A percentile compares a stretch with the other conserved stretches of the same genome.
These are phyloP conservation scores for Nemania sp. DNA, from an alignment of 2,329 filamentous ascomycete genomes.

Conservation along the genomic window DNA sequence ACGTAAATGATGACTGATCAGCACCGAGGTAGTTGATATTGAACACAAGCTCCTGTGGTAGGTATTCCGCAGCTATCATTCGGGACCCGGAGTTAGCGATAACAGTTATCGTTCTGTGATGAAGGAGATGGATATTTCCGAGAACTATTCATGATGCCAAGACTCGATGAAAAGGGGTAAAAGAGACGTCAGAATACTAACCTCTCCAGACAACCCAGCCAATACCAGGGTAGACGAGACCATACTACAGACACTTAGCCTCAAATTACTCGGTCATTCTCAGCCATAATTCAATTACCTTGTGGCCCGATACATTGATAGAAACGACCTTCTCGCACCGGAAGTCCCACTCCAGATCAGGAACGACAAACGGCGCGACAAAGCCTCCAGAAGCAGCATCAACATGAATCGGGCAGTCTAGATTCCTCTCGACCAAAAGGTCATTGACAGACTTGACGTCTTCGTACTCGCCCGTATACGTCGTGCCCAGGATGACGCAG, in stretches of 20 bases:
- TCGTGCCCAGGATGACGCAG: slow-evolving; percentile 89
- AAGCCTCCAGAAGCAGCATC: slow-evolving; percentile 94
- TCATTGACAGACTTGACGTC: slow-evolving; percentile 94
- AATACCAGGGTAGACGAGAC: slow-evolving; percentile 85
- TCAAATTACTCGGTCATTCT: background rate
- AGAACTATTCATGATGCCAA: background rate
- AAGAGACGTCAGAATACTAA: slow-evolving; percentile 8
- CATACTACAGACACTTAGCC: slow-evolving; percentile 57
- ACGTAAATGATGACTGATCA: slow-evolving; percentile 92
- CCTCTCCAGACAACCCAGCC: slow-evolving; percentile 92
- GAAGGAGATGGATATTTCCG: background rate
- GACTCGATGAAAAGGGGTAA: background rate
- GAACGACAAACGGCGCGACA: slow-evolving; percentile 89
- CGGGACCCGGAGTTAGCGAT: background rate
- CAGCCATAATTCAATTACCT: slow-evolving; percentile 58
- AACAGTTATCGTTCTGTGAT: background rate
- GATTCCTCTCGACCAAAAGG: slow-evolving; percentile 76
- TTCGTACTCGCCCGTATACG: slow-evolving; percentile 96
- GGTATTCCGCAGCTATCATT: slow-evolving; percentile 71
- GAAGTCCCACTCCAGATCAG: slow-evolving; percentile 91
- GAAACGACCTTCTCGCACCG: slow-evolving; percentile 87
- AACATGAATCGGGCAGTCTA: slow-evolving; percentile 91
- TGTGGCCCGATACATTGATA: slow-evolving; percentile 95
- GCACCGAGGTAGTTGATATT: slow-evolving; percentile 99
- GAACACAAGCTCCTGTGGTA: slow-evolving; percentile 94